Base-by-base conservation (phyloP, 2,329 filamentous ascomycete species). In the Blastomyces emzantsi region DNA sequence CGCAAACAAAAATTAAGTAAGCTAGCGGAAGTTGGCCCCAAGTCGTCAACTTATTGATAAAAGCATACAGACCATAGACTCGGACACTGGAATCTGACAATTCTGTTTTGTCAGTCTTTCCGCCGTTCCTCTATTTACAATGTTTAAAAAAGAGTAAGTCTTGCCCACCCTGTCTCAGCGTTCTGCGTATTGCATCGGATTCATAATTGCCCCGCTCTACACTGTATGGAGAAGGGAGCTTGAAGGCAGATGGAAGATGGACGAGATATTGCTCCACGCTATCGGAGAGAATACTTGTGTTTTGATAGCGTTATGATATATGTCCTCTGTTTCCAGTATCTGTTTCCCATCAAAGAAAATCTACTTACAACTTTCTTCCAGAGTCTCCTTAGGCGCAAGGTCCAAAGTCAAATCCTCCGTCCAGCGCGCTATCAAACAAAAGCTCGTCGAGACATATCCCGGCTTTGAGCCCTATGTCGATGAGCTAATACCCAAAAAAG, bases 381-480 rank as follows among this genome's bases (percentile, higher is more conserved):
- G 64, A 65, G 65, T 60, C 63, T 68, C 63, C 13, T 22, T 30
- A 57, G 54, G 63, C 56, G 68, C 66, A 67, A 58, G 63, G 80
- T 91, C 92, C 70, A 97, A 97, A 82, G 90, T 97, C 78, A 99
- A 97, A 80, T 97, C 93, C 68, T 96, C 92, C 30, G 90, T 91
- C 63, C 92, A 97, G 81, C 90, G 94, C 73, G 85, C 82, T 67
- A 87, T 99, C 71, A 90, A 94, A 70, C 83, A 87, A 72, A 90
- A 90, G 72, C 85, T 97, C 69, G 81, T 94, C 67, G 83, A 90
- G 64, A 89, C 89, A 62, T 97, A 95, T 78, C 94, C 94, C 2
- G 85, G 90, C 61, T 88, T 97, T 61, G 86, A 87, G 69, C 90
- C 90, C 0, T 85, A 91, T 79, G 95, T 97, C 77, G 94, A 99